Conservation (phyloP, 2,329 filamentous ascomycete species). For the Aureobasidium sp. region DNA sequence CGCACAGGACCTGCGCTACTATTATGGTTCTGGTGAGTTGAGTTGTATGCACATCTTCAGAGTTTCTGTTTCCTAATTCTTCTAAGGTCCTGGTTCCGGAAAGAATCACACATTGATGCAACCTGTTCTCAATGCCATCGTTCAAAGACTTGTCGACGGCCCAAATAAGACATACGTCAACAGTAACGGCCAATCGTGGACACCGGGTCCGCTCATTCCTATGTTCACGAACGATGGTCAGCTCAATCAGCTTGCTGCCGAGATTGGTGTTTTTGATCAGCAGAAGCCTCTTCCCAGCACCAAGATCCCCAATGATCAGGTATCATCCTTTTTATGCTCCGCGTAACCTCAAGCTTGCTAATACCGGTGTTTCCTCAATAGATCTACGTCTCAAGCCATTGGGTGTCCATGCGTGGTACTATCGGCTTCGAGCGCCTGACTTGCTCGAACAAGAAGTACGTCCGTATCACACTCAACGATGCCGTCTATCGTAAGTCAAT, state of each 20-base stretch:
- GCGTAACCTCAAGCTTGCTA: neutral
- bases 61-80: conserved; percentile 18
- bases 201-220: conserved; percentile 49
- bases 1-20: conserved; percentile 57
- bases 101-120: conserved; percentile 52
- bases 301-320: conserved; percentile 33
- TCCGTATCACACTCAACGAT: conserved; percentile 54
- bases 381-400: conserved; percentile 47
- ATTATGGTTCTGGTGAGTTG: conserved; percentile 21
- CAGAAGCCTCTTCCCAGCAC: conserved; percentile 42
- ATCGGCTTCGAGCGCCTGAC: conserved; percentile 55
- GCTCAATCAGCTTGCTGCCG: conserved; percentile 51
- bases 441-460: conserved; percentile 41
- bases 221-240: conserved; percentile 60
- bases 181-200: conserved; percentile 39
- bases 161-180: conserved; percentile 41
- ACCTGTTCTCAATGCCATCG: conserved; percentile 48
- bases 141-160: conserved; percentile 45
- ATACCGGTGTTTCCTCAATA: conserved; percentile 20
- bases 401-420: conserved; percentile 56
- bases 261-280: conserved; percentile 52
- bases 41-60: neutral
- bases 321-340: neutral
- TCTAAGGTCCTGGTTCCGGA: conserved; percentile 48
- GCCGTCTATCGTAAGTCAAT: conserved; percentile 43